These are phyloP conservation scores for Piloderma croceum DNA, from an alignment of 768 basidiomycete species.

Conservation along the genomic window DNA sequence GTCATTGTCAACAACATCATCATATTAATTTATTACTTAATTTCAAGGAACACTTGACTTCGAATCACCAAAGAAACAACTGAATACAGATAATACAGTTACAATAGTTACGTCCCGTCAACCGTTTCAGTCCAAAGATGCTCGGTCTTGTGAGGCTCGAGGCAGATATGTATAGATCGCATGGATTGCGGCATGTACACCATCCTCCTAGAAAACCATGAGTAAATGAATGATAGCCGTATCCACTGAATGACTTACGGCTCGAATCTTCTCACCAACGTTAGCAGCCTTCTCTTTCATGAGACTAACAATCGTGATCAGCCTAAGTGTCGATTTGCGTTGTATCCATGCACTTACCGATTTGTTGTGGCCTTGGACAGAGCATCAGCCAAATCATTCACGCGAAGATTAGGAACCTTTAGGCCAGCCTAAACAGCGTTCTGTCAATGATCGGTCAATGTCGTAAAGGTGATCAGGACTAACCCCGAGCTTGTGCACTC, in stretches of 20 bases:
- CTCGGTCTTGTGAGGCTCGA: constrained; percentile 26
- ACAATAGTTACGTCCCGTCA: too few relatives aligned
- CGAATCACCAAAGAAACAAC: too few relatives aligned
- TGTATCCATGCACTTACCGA: constrained; percentile 30
- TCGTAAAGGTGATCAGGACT: constrained; percentile 10
- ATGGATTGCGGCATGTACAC: constrained; percentile 51
- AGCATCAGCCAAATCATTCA: constrained; percentile 47
- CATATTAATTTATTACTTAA: too few relatives aligned
- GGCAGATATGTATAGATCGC: constrained; percentile 50
- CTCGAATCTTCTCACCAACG: constrained; percentile 39
- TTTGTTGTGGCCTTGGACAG: constrained; percentile 50
- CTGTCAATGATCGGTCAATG: not conserved
- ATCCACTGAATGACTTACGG: constrained; percentile 22
- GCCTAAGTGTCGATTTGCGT: not conserved
- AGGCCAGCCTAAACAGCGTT: constrained; percentile 45
- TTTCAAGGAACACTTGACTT: too few relatives aligned
- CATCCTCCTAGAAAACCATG: constrained; percentile 41
- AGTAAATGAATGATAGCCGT: not conserved
- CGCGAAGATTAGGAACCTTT: constrained; percentile 41
- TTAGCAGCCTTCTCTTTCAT: constrained; percentile 59
- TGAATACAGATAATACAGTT: too few relatives aligned
- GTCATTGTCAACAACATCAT: too few relatives aligned
- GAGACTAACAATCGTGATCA: constrained; percentile 25
- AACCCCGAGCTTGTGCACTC: constrained; percentile 60
- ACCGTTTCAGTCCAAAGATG: constrained; percentile 8